Conservation (phyloP, 768 basidiomycete species). For the Panellus pusillus region DNA sequence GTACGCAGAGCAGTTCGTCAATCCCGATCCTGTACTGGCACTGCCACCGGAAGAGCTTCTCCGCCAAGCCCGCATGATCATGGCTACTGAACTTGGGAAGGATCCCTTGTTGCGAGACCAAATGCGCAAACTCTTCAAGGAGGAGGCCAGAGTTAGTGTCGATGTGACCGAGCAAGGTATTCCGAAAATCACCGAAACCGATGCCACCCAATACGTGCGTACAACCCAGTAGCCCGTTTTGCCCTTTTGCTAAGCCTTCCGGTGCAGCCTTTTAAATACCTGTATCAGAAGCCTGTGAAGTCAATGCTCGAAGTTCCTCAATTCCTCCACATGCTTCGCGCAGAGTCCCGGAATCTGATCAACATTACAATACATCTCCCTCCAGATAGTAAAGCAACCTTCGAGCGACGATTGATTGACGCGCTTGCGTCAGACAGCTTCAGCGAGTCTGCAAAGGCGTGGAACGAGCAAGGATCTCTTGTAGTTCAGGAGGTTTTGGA, state of each 20-base stretch:
- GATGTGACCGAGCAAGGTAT: constrained; percentile 86
- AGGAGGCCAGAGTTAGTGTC: constrained; percentile 74
- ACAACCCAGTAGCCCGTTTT: background rate
- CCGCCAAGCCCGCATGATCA: constrained; percentile 73
- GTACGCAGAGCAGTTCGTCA: constrained; percentile 85
- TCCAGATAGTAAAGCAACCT: constrained; percentile 56
- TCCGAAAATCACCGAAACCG: constrained; percentile 66
- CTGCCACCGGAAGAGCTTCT: constrained; percentile 68
- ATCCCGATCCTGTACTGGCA: constrained; percentile 60
- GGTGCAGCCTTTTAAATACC: constrained; percentile 90
- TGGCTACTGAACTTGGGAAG: constrained; percentile 88
- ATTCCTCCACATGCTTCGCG: constrained; percentile 87
- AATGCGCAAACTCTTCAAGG: constrained; percentile 73
- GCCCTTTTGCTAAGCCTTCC: constrained; percentile 7
- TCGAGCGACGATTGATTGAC: constrained; percentile 74
- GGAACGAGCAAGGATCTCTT: constrained; percentile 84
- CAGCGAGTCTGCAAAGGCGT: constrained; percentile 81
- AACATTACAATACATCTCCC: constrained; percentile 71
- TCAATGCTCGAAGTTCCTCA: constrained; percentile 73
- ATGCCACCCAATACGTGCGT: constrained; percentile 71
- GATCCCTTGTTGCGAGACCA: constrained; percentile 85
- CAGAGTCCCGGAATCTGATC: constrained; percentile 88
- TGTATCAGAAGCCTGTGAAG: constrained; percentile 71
- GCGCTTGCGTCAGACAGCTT: constrained; percentile 85
- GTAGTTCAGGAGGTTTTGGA: constrained; percentile 80